Evolutionary conservation across 2,329 filamentous ascomycete genomes (phyloP), one percentile per base, ranked within the genome.

Genomic region (Pseudogymnoascus sp.): DNA sequence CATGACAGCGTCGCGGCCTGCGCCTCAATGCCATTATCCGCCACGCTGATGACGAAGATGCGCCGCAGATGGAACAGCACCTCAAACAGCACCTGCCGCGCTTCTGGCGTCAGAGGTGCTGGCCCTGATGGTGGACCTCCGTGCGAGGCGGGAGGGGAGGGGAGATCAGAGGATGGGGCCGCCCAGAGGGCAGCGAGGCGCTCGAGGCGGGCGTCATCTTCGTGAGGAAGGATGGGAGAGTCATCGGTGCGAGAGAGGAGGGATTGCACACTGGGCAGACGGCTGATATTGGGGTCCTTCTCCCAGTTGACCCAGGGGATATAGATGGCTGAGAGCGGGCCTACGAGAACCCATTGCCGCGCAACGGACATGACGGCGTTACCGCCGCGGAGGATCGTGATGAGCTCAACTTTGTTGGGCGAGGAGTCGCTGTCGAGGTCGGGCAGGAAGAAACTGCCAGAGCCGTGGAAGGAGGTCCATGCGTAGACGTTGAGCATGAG

Each of bases 1-100:
- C 76, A 78, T 14, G 69, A 61, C 67, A 74, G 65, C 68, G 73
- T 30, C 12, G 63, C 61, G 1, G 62, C 57, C 0, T 68, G 20
- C 4, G 62, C 59, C 20, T 63, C 64, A 9, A 68, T 61, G 8
- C 63, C 65, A 63, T 68, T 65, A 62, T 50, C 63, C 38, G 37
- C 61, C 1, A 37, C 25, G 34, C 66, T n/a, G 16, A 70, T 64
- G 14, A 64, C 64, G 38, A 66, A 68, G 2, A 64, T 38, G 6
- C 67, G 59, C 25, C 58, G 63, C 14, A 68, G 58, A 12, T 57
- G 37, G 2, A 60, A 25, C 1, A 67, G 59, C 2, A 60, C 54
- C 16, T 60, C 58, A 8, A 65, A 59, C 1, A 71, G 60, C 8
- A 63, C 58, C 12, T 37, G 18, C 22, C 60, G 63, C n/a, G 65